A percentile compares a stretch with the other conserved stretches of the same genome.
phyloP scores from a whole-genome alignment of 768 basidiomycete genomes.

The Trametes villosa region DNA sequence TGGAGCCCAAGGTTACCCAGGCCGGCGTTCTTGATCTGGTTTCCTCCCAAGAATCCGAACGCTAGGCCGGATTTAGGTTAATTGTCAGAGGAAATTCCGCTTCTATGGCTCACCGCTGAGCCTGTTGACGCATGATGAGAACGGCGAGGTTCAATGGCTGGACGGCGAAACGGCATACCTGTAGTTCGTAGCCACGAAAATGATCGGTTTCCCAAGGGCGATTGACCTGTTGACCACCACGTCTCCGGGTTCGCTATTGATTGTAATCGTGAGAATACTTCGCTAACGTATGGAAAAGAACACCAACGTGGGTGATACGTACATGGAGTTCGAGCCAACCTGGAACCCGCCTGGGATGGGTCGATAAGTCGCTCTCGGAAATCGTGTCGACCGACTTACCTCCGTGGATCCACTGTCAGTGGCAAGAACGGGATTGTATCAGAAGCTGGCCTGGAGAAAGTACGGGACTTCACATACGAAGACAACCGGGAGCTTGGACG shows the following conservation, averaged over 20 bases:
- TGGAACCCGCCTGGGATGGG: not conserved
- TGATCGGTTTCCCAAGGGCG: conserved; percentile 47
- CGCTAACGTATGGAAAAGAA: not conserved
- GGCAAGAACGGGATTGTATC: not conserved
- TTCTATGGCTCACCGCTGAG: not conserved
- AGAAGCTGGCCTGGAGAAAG: not conserved
- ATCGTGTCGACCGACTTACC: not conserved
- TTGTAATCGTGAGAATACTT: not conserved
- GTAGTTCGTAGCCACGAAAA: conserved; percentile 60
- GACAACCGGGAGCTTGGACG: conserved; percentile 54
- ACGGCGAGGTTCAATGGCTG: no score
- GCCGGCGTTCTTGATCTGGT: conserved; percentile 43
- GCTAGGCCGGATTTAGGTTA: conserved; percentile 32
- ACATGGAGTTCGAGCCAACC: not conserved
- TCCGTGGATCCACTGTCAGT: conserved; percentile 41
- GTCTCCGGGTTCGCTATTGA: conserved; percentile 45
- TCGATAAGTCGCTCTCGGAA: not conserved
- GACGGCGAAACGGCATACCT: no score
- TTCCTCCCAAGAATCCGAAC: conserved; percentile 44
- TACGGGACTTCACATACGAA: conserved; percentile 42
- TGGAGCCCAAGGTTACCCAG: conserved; percentile 51
- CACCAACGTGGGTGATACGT: not conserved
- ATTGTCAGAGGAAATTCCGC: not conserved
- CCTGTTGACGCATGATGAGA: not conserved
- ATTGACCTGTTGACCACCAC: conserved; percentile 49